Evolutionary conservation across 768 basidiomycete genomes (phyloP), one percentile per base, ranked within the genome.

Genomic region (Pilatotrama ljubarskyi): DNA sequence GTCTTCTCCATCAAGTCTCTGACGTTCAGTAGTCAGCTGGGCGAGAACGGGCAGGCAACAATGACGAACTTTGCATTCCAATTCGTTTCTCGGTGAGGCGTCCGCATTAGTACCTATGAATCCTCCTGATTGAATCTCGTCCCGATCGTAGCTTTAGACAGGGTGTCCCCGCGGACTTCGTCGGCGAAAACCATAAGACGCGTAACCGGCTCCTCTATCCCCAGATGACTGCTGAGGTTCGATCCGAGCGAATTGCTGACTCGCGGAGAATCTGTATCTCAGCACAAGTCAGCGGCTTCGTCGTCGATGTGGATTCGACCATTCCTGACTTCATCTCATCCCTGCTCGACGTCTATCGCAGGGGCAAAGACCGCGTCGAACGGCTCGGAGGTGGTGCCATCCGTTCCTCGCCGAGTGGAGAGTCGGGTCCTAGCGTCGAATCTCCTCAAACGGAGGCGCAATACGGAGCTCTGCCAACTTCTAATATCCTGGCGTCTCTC

Each of bases 311-410:
- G 22, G 93, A 95, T 69, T 86, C 92, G 0, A 81, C 82, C 24
- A 89, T 95, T 55, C 84, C 91, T 3, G 84, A 84, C 61, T 91
- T 84, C 67, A 77, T 93, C 7, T 91, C 88, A 69, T 86, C 90
- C n/a, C 75, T 95, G 24, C 80, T 92, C 42, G 91, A 93, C 59
- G 92, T 95, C 26, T 95, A 94, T 73, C 84, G 81, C 55, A 84
- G 83, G 69, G 93, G 94, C 22, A 88, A 88, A 73, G 86, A 89
- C 62, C 82, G 91, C 5, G 82, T 96, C 43, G 86, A 85, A 40
- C 81, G 81, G 24, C 73, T 94, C 14, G 77, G 88, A 0, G 77
- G 79, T n/a, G 82, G 72, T 51, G 72, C 80, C 10, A 82, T 86
- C 40, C 81, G 81, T 38, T 75, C 77, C 9, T 73, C 78, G 1